Evolutionary conservation across 2,329 filamentous ascomycete species (phyloP).

Genomic region (Malbranchea cinnamomea): DNA sequence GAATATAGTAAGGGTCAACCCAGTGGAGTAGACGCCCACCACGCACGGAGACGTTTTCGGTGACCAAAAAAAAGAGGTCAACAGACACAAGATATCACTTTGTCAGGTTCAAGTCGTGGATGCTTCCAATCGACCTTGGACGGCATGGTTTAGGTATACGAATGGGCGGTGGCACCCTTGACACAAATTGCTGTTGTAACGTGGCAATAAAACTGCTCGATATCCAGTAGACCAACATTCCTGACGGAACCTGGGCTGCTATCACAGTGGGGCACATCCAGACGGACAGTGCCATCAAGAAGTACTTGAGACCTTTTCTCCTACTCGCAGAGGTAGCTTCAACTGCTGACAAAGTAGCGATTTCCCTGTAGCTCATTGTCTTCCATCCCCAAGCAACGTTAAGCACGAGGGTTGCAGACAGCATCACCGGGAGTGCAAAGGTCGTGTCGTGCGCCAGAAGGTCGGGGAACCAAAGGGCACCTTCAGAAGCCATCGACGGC

Average conservation of each 20-base stretch:
- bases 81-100: too few species aligned
- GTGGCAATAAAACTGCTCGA: conserved; percentile 29
- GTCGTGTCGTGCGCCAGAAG: conserved; percentile 39
- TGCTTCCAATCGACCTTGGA: conserved; percentile 3
- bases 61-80: too few species aligned
- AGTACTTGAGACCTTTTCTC: conserved; percentile 16
- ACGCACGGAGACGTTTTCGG: too few species aligned
- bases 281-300: conserved; percentile 25
- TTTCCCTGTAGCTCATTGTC: conserved; percentile 12
- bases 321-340: conserved; percentile 5
- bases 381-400: conserved; percentile 26
- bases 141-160: conserved; percentile 17
- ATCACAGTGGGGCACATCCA: conserved; percentile 24
- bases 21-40: too few species aligned
- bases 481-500: conserved; percentile 38
- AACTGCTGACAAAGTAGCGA: conserved; percentile 5
- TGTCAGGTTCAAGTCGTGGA: too few species aligned
- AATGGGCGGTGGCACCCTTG: conserved; percentile 25
- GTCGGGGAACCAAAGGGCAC: conserved; percentile 46
- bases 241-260: conserved; percentile 25
- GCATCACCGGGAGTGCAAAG: conserved; percentile 32
- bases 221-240: conserved; percentile 37
- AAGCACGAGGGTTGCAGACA: conserved; percentile 34
- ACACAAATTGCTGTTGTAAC: conserved; percentile 24
- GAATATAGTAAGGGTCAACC: too few species aligned